Percentiles rank a stretch among this genome's conserved stretches.
Conservation (phyloP, 2,329 filamentous ascomycete genomes). For the Colletotrichum musae region DNA sequence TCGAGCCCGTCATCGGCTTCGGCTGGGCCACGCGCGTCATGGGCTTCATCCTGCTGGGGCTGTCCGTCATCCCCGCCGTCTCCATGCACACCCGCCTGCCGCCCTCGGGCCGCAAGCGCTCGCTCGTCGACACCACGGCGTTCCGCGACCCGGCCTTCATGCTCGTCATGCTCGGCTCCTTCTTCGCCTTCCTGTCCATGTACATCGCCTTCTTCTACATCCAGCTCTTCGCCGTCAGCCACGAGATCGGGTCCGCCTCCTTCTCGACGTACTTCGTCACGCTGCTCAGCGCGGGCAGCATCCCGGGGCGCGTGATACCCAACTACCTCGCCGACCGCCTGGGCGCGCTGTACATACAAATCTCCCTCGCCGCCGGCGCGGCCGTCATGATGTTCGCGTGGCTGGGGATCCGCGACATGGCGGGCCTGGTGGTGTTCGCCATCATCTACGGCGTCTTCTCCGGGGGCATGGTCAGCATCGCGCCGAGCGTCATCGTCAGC, state of each 20-base stretch:
- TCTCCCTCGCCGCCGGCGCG: conserved; percentile 51
- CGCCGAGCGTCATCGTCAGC: conserved; percentile 56
- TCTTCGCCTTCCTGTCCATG: conserved; percentile 60
- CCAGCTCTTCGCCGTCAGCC: conserved; percentile 57
- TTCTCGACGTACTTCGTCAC: conserved; percentile 60
- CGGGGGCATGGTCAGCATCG: conserved; percentile 59
- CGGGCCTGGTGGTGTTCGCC: conserved; percentile 56
- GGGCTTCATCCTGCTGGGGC: conserved; percentile 58
- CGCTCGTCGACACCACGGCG: conserved; percentile 54
- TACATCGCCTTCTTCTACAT: conserved; percentile 67
- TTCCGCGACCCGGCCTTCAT: conserved; percentile 56
- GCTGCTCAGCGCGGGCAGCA: conserved; percentile 61
- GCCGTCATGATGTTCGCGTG: conserved; percentile 56
- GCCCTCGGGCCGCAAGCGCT: conserved; percentile 47
- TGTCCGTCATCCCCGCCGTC: conserved; percentile 53
- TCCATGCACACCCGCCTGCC: conserved; percentile 56
- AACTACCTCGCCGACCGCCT: conserved; percentile 59
- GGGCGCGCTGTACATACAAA: conserved; percentile 57
- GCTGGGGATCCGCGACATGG: conserved; percentile 53
- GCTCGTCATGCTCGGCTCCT: conserved; percentile 52
- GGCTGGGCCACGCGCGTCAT: conserved; percentile 64
- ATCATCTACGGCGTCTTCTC: conserved; percentile 63
- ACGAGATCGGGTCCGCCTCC: conserved; percentile 51
- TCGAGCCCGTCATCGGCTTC: conserved; percentile 68
- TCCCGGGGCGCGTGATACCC: conserved; percentile 61